Evolutionary conservation across 495 filamentous ascomycete species (phyloP).

Genomic region (Venustampulla echinocandica): DNA sequence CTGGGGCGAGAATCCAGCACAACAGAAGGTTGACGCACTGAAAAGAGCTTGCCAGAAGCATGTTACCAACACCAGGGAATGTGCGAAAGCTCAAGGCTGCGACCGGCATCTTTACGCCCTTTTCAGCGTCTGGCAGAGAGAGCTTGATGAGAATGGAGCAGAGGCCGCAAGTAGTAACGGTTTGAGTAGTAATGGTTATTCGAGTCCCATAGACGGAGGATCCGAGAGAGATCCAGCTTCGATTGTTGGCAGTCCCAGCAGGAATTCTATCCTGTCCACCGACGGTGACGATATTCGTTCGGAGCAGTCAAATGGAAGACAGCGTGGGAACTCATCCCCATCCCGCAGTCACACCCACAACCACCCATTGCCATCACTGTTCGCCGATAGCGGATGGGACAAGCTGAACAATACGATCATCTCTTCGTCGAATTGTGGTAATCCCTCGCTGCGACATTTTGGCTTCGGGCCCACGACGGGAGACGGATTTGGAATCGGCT

Average conservation of each 20-base stretch:
- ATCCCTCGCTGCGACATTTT: constrained; percentile 92
- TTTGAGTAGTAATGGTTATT: constrained; percentile 49
- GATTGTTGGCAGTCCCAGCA: constrained; percentile 45
- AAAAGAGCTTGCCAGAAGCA: constrained; percentile 78
- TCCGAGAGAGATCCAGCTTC: constrained; percentile 38
- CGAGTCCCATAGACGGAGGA: constrained; percentile 39
- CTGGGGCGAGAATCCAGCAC: constrained; percentile 82
- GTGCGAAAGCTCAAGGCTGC: constrained; percentile 85
- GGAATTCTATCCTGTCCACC: constrained; percentile 33
- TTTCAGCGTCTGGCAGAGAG: constrained; percentile 90
- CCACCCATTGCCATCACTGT: constrained; percentile 37
- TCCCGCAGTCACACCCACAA: constrained; percentile 17
- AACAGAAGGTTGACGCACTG: constrained; percentile 75
- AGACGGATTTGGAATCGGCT: constrained; percentile 95
- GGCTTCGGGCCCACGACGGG: constrained; percentile 92
- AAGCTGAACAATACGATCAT: constrained; percentile 90
- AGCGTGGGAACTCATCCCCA: constrained; percentile 8
- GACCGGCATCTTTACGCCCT: constrained; percentile 92
- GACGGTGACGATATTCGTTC: constrained; percentile 20
- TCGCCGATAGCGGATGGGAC: constrained; percentile 87
- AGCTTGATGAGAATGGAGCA: constrained; percentile 62
- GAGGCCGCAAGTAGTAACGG: constrained; percentile 47
- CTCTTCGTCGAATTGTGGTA: constrained; percentile 97
- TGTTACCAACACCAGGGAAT: constrained; percentile 69
- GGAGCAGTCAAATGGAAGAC: constrained; percentile 25